Evolutionary conservation across 148 eudicot genomes (phyloP).

Genomic region (Silene conica): DNA sequence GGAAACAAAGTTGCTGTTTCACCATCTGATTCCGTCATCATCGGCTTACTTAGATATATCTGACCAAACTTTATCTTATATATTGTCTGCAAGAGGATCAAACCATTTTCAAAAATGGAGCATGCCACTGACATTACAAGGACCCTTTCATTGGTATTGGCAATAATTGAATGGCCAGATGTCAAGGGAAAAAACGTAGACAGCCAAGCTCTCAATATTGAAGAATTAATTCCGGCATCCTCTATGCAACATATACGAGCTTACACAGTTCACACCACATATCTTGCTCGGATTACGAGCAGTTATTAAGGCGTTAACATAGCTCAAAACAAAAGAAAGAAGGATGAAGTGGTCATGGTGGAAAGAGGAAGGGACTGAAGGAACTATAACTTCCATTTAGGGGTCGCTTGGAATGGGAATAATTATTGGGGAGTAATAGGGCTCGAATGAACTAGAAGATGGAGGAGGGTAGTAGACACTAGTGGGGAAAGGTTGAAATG

Average conservation of each 20-base stretch:
- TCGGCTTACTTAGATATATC: conserved; percentile 89
- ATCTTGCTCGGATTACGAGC: too few species aligned
- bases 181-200: background rate
- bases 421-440: too few species aligned
- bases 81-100: conserved; percentile 60
- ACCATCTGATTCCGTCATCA: conserved; percentile 99
- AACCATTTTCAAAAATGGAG: conserved; percentile 1
- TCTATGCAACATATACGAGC: background rate
- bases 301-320: too few species aligned
- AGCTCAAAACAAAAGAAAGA: too few species aligned
- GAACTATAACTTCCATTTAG: too few species aligned
- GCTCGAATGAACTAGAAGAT: too few species aligned
- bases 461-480: too few species aligned
- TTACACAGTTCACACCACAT: background rate
- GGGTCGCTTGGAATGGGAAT: too few species aligned
- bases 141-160: background rate
- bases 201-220: background rate
- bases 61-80: conserved; percentile 94
- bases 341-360: too few species aligned
- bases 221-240: background rate
- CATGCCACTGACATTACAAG: background rate
- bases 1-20: conserved; percentile 98
- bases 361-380: too few species aligned
- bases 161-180: background rate
- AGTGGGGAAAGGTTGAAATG: too few species aligned